Evolutionary conservation across 1,284 basidiomycete species (phyloP), one percentile per base, ranked within the genome.

Genomic region (Apiotrichum brassicae): DNA sequence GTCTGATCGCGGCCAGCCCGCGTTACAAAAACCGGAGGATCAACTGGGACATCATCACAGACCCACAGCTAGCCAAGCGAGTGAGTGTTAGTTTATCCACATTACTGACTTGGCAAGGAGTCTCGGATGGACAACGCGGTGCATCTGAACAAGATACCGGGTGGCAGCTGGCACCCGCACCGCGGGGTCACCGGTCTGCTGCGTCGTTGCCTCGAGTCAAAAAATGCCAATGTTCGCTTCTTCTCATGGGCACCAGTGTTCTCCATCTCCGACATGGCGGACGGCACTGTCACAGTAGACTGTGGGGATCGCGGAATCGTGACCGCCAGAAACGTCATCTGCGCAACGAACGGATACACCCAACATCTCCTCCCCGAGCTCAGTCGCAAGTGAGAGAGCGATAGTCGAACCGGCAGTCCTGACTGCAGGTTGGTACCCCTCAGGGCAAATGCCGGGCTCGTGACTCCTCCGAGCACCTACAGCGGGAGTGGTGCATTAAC

Each of bases 311-410:
- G 60, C 8, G 65, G 68, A 2, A 46, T 13, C 4, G 30, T 70
- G 25, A 51, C 24, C 4, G 60, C 65, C 4, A 43, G 40, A 33
- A 44, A 62, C 24, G 61, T 70, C 18, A 49, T 68, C 8, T 26
- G 68, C 16, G 64, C 61, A n/a, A 63, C 66, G 2, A 66, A 67
- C 42, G 68, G 60, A 1, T 65, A 68, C 49, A 68, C 66, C 1
- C 47, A 45, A 3, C 57, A 66, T 43, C 53, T 70, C 11, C 60
- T 67, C 51, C 48, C 55, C 7, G 51, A 46, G 44, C 38, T 33
- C 8, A 22, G 25, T 35, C 35, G 40, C 30, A 20, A 33, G 48
- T 54, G 30, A 34, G 52, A n/a, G 25, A 8, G 6, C 14, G 5
- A 4, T 3, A 11, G 20, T 14, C 7, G 4, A 9, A 11, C 11